Evolutionary conservation across 306 rosid species (phyloP).

Genomic region (Styphnolobium japonicum): DNA sequence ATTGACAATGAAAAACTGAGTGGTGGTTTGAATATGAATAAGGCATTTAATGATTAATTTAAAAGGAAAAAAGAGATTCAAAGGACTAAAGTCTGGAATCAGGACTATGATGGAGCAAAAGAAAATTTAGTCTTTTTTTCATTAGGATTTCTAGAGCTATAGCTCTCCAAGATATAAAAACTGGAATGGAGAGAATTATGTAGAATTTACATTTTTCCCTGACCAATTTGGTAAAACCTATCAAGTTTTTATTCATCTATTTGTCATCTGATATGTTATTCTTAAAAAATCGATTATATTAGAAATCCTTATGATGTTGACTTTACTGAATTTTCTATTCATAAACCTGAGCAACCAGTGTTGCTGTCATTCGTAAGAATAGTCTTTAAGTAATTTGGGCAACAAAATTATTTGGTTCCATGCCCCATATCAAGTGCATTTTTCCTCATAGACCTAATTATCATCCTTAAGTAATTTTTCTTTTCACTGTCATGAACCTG

Average conservation of each 20-base stretch:
- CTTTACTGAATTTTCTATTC: background rate
- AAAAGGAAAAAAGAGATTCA: background rate
- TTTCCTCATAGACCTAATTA: conserved; percentile 7
- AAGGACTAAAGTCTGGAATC: background rate
- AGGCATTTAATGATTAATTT: no score
- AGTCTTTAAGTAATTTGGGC: background rate
- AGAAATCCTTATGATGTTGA: background rate
- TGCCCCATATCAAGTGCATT: background rate
- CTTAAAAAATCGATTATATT: background rate
- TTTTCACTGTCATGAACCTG: conserved; percentile 1
- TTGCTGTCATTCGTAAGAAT: background rate
- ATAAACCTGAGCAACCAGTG: background rate
- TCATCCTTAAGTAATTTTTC: background rate
- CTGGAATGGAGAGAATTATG: background rate
- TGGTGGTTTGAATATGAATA: no score
- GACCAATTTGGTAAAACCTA: background rate
- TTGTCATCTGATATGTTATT: background rate
- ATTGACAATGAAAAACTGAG: no score
- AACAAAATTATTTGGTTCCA: background rate
- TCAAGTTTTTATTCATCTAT: background rate
- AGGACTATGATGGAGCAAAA: background rate
- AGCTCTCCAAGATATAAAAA: background rate
- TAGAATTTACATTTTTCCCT: background rate
- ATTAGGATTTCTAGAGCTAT: background rate
- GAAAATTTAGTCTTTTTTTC: background rate